Percentiles rank a stretch among this genome's conserved stretches.
These are phyloP conservation scores for Boletus sensibilis DNA, from an alignment of 768 basidiomycete genomes.

Conservation along the genomic window DNA sequence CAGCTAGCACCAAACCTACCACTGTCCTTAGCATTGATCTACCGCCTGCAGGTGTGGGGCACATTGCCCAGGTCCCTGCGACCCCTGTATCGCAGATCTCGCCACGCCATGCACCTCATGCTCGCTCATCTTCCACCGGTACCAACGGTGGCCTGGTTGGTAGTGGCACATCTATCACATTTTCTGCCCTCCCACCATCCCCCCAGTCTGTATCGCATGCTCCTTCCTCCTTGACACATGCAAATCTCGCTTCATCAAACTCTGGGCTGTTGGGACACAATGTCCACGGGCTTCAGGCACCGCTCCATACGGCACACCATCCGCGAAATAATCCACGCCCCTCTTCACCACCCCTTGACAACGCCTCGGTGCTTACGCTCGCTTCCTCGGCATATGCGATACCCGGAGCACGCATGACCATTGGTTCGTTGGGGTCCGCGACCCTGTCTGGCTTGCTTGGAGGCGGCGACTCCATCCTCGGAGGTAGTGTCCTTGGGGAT, in stretches of 20 bases:
- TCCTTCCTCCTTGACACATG: slow-evolving; percentile 33
- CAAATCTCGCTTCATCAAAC: slow-evolving; percentile 25
- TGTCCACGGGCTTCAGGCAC: slow-evolving; percentile 60
- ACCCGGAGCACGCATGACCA: slow-evolving; percentile 52
- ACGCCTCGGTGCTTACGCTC: slow-evolving; percentile 89
- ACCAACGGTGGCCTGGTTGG: slow-evolving; percentile 45
- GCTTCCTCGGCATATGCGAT: slow-evolving; percentile 90
- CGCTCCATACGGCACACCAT: slow-evolving; percentile 87
- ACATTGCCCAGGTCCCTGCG: slow-evolving; percentile 83
- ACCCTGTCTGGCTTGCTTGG: slow-evolving; percentile 51
- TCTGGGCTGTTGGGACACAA: slow-evolving; percentile 31
- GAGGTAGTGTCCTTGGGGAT: slow-evolving; percentile 56
- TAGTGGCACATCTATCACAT: slow-evolving; percentile 64
- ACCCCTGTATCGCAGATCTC: slow-evolving; percentile 54
- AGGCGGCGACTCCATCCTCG: slow-evolving; percentile 60
- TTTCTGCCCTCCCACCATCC: slow-evolving; percentile 64
- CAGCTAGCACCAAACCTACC: slow-evolving; percentile 92
- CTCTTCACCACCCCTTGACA: slow-evolving; percentile 84
- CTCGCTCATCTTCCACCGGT: slow-evolving; percentile 58
- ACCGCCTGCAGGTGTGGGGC: slow-evolving; percentile 77
- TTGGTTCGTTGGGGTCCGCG: slow-evolving; percentile 43
- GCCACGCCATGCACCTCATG: slow-evolving; percentile 54
- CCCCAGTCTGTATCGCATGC: slow-evolving; percentile 45
- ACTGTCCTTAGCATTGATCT: slow-evolving; percentile 90
- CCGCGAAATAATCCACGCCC: slow-evolving; percentile 96